These are phyloP conservation scores for Phaeotremella skinneri DNA, from an alignment of 768 basidiomycete genomes.

Conservation along the genomic window DNA sequence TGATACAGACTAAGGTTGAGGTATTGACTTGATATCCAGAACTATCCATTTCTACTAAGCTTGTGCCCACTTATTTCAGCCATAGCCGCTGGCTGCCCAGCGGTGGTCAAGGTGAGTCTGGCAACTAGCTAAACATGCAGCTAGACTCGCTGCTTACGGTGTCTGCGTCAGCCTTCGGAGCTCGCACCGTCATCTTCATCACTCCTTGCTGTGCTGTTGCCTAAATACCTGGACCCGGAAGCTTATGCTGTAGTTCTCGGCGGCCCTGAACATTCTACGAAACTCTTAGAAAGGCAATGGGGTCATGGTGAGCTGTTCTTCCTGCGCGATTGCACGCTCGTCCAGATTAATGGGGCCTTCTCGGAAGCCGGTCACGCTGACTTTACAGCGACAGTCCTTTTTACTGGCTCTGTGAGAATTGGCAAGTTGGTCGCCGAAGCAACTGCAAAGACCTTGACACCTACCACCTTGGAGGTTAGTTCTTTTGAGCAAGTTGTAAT, in stretches of 20 bases:
- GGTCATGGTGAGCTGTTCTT: conserved; percentile 50
- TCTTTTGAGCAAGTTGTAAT: no score
- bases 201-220: conserved; percentile 40
- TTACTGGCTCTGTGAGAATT: conserved; percentile 47
- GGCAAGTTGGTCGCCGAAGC: conserved; percentile 48
- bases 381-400: conserved; percentile 37
- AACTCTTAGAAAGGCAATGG: conserved; percentile 46
- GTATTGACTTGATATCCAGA: conserved; percentile 15
- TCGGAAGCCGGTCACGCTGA: conserved; percentile 8
- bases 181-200: conserved; percentile 40
- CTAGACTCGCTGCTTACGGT: not conserved
- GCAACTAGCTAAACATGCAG: not conserved
- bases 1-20: not conserved
- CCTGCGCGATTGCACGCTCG: not conserved
- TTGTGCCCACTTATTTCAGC: conserved; percentile 46
- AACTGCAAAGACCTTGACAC: conserved; percentile 49
- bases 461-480: conserved; percentile 49
- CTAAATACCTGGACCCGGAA: conserved; percentile 45
- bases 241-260: conserved; percentile 47
- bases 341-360: not conserved
- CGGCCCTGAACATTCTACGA: conserved; percentile 39
- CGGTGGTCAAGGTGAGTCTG: conserved; percentile 44
- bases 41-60: conserved; percentile 47
- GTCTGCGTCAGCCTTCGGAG: conserved; percentile 46
- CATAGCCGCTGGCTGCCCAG: conserved; percentile 52